Evolutionary conservation across 345 rosid species (phyloP), one percentile per base, ranked within the genome.

Genomic region (Capsella bursapastoris): DNA sequence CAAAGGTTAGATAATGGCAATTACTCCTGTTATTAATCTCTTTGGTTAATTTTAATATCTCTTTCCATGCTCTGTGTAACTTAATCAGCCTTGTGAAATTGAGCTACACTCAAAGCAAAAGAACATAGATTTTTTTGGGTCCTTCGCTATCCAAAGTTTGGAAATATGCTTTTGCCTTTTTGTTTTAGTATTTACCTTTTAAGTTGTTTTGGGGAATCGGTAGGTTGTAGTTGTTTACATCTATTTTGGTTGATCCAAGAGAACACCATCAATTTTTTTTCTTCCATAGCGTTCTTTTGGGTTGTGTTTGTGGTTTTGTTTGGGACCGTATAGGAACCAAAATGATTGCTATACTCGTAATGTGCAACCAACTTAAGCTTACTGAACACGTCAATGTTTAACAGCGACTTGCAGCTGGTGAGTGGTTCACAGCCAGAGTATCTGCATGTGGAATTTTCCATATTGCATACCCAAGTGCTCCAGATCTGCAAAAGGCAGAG

Each of bases 401-500:
- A 32, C 83, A 90, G 92, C 79, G 96, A 73, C 80, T 90, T 68
- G 87, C 91, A 37, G 84, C 86, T 68, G 92, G 92, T n/a, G 96
- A 90, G 71, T 90, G 96, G 92, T 90, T 90, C 78, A 88, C 96
- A 32, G 90, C 92, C 53, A 83, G 96, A 64, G 92, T 88, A 66
- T 90, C 96, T 5, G 84, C 92, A 0, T 90, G 96, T 79, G 96
- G 96, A 2, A 60, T 90, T 81, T 88, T 90, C 81, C 96, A 88
- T 60, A 83, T 90, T 73, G 92, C 92, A 7, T 90, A 90, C 75
- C 82, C 92, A 59, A 90, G 92, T 81, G 89, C 92, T 32, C 75
- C 86, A 2, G 90, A 90, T 59, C 40, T 70, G 57, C 16, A 86
- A 29, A 85, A 86, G 80, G 74, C 87, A 29, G 96, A 88, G 82